Conservation (phyloP, 192 early-diverging fungal species). For the Backusella luteola region DNA sequence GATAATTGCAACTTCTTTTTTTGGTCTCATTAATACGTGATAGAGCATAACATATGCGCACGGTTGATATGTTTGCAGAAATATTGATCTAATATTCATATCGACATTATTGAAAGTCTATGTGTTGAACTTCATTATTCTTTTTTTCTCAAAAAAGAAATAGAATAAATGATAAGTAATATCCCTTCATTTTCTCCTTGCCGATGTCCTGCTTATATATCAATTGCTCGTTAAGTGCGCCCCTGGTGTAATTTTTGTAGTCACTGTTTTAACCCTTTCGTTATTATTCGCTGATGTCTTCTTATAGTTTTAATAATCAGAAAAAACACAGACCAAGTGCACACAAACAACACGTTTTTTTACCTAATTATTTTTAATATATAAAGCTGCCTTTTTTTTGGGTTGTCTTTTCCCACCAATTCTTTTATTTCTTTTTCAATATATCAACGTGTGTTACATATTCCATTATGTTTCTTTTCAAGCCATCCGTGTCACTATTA, state of each 20-base stretch:
- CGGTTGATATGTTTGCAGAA: not conserved
- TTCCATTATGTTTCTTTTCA: not conserved
- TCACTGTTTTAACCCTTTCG: not conserved
- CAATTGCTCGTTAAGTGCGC: not conserved
- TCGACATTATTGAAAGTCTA: not conserved
- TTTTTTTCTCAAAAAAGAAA: not conserved
- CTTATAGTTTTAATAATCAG: not conserved
- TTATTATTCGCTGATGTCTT: not conserved
- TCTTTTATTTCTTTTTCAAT: not conserved
- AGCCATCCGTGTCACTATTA: not conserved
- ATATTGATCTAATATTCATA: not conserved
- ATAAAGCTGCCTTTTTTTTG: constrained; percentile 6
- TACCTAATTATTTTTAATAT: not conserved
- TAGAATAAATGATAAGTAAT: not conserved
- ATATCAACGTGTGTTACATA: not conserved
- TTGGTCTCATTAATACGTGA: not conserved
- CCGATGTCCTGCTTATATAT: not conserved
- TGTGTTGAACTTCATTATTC: not conserved
- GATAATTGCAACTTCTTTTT: not conserved
- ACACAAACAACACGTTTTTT: not conserved
- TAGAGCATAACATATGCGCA: not conserved
- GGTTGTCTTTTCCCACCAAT: not conserved
- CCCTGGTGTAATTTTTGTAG: not conserved
- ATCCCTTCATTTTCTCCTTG: not conserved
- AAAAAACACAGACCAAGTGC: not conserved